A percentile compares a stretch with the other conserved stretches of the same genome.
Conservation (phyloP, 257 asterid genomes). For the Gentiana straminea region DNA sequence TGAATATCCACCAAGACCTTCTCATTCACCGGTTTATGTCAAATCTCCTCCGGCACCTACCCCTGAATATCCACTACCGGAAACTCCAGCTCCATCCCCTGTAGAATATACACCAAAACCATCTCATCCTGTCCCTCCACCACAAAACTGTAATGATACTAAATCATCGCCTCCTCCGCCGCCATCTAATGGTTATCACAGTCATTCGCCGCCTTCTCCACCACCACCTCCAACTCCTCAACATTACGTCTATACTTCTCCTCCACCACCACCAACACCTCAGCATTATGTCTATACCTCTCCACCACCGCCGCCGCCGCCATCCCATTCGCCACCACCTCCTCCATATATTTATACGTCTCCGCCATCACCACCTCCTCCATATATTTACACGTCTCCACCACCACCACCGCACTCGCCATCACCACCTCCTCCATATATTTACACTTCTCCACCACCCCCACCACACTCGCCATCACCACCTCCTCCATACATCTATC, state of each 20-base stretch:
- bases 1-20: too few relatives aligned
- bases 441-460: constrained; percentile 16
- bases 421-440: constrained; percentile 16
- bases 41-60: constrained; percentile 15
- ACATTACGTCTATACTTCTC: not conserved
- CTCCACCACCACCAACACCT: constrained; percentile 13
- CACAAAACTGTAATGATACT: constrained; percentile 6
- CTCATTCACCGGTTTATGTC: constrained; percentile 1
- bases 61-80: constrained; percentile 7
- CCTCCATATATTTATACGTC: constrained; percentile 7
- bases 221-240: constrained; percentile 3
- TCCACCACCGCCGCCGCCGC: constrained; percentile 16
- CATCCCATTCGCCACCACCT: constrained; percentile 7
- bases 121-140: constrained; percentile 21
- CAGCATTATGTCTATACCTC: not conserved
- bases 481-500: constrained; percentile 18
- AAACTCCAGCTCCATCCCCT: constrained; percentile 20
- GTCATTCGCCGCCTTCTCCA: constrained; percentile 17
- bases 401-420: constrained; percentile 24
- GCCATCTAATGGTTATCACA: constrained; percentile 7
- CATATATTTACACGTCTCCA: constrained; percentile 8
- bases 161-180: constrained; percentile 22
- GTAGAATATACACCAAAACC: constrained; percentile 12
- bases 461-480: constrained; percentile 21
- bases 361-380: constrained; percentile 19